Evolutionary conservation across 371 early-diverging fungal genomes (phyloP), one percentile per base, ranked within the genome.

Genomic region (Choanephora cucurbitarum): DNA sequence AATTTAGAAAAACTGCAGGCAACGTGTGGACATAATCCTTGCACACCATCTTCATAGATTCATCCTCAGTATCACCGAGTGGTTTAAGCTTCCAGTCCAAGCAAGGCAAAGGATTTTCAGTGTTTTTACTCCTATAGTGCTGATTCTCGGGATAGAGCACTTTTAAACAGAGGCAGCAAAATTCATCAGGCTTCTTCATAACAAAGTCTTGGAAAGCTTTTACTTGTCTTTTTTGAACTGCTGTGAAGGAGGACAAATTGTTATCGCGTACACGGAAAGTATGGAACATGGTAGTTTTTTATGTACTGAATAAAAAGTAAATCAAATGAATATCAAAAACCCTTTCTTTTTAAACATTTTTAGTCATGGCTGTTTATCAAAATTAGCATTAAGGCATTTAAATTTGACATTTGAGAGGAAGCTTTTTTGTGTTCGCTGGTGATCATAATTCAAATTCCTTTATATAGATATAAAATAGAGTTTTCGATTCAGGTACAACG

Each of bases 101-200:
- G n/a, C 56, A 56, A 21, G 32, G 41, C 21, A 56, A 17, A 19
- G 18, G 0, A 21, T 18, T 32, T 14, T 18, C 13, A 15, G 3
- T 18, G 31, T 2, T 21, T 33, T 44, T 44, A 19, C 17, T 19
- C 4, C 45, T 31, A 18, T 44, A 53, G 14, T 53, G 32, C 19
- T 18, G 44, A 7, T 53, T 44, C 15, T 53, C 54, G 3, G 45
- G 44, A 44, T 53, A 44, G 13, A 45, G 34, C 3, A 53, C 13
- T 19, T 44, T 53, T 34, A 44, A 33, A 21, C 54, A 44, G n/a
- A 34, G 11, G 37, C 45, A 44, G 32, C 54, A 44, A 32, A 32
- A 32, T 4, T 44, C 54, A 45, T 44, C 22, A 6, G 54, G 54
- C 15, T 53, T 53, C n/a, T 34, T 11, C 9, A 19, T 45, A 11